Evolutionary conservation across 2,329 filamentous ascomycete genomes (phyloP).

Genomic region (Ascochyta pisi): DNA sequence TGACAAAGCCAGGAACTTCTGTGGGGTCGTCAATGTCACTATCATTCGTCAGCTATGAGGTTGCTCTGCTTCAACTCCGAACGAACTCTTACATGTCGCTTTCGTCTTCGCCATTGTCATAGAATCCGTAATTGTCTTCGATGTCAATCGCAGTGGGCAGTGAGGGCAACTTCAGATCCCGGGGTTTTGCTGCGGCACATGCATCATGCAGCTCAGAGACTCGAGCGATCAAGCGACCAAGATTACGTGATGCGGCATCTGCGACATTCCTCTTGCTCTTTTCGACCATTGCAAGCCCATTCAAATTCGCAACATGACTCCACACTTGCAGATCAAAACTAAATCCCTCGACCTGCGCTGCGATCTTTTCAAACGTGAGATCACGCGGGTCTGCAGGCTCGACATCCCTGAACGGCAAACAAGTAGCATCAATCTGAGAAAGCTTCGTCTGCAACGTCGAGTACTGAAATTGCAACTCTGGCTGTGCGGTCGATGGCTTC

Average conservation of each 20-base stretch:
- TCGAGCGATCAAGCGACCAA: slow-evolving; percentile 25
- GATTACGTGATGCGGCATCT: slow-evolving; percentile 22
- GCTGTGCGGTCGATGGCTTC: slow-evolving; percentile 22
- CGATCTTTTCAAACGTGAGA: slow-evolving; percentile 36
- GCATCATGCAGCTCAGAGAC: slow-evolving; percentile 20
- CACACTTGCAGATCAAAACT: slow-evolving; percentile 33
- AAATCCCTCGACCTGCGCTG: slow-evolving; percentile 28
- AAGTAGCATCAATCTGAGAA: slow-evolving; percentile 22
- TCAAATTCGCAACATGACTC: slow-evolving; percentile 27
- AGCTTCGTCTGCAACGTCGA: slow-evolving; percentile 26
- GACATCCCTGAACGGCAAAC: slow-evolving; percentile 27
- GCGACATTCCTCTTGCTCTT: slow-evolving; percentile 19
- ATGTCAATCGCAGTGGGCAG: slow-evolving; percentile 20
- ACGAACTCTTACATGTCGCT: background rate
- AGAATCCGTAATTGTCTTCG: slow-evolving; percentile 13
- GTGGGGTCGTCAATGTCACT: slow-evolving; percentile 24
- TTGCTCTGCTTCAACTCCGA: background rate
- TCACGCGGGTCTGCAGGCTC: slow-evolving; percentile 32
- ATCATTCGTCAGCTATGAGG: slow-evolving; percentile 7
- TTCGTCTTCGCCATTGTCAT: slow-evolving; percentile 15
- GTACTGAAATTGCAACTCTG: slow-evolving; percentile 30
- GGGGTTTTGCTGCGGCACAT: slow-evolving; percentile 27
- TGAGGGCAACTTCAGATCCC: slow-evolving; percentile 28
- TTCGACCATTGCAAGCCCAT: slow-evolving; percentile 26
- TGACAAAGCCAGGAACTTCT: slow-evolving; percentile 28